A percentile compares a stretch with the other conserved stretches of the same genome.
These are phyloP conservation scores for Phaeosphaeria sp. DNA, from an alignment of 2,329 filamentous ascomycete genomes.

Conservation along the genomic window DNA sequence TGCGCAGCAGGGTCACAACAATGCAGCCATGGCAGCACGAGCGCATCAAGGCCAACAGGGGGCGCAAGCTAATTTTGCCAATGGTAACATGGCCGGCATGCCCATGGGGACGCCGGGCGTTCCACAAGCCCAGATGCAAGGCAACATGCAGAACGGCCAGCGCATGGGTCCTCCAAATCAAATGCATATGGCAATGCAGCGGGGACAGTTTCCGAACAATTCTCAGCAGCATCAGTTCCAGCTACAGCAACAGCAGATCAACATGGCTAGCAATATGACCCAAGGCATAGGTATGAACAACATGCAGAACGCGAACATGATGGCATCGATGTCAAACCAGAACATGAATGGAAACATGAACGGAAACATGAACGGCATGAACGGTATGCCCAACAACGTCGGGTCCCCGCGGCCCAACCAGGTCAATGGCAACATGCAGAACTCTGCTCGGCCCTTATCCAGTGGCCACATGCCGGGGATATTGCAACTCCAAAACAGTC, in stretches of 20 bases:
- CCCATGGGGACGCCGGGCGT: constrained; percentile 64
- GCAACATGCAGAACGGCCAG: constrained; percentile 62
- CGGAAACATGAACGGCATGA: constrained; percentile 42
- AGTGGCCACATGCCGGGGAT: constrained; percentile 45
- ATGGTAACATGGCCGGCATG: constrained; percentile 58
- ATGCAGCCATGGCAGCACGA: constrained; percentile 41
- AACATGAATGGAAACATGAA: constrained; percentile 45
- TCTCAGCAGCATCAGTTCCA: constrained; percentile 46
- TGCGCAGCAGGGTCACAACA: constrained; percentile 39
- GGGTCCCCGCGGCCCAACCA: constrained; percentile 44
- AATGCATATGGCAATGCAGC: constrained; percentile 49
- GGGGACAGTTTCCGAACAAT: constrained; percentile 38
- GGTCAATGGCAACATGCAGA: constrained; percentile 38
- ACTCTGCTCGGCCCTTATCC: constrained; percentile 35
- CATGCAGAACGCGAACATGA: constrained; percentile 46
- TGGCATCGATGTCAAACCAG: constrained; percentile 38
- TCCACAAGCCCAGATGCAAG: constrained; percentile 74
- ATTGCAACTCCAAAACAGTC: constrained; percentile 37
- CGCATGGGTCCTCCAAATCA: constrained; percentile 59
- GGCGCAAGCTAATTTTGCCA: constrained; percentile 56
- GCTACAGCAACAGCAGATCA: constrained; percentile 48
- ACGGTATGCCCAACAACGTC: constrained; percentile 43
- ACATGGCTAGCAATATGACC: constrained; percentile 43
- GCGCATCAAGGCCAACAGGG: constrained; percentile 49
- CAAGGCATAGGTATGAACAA: constrained; percentile 41